These are phyloP conservation scores for Circinella umbellata DNA, from an alignment of 371 early-diverging fungal species.

Conservation along the genomic window DNA sequence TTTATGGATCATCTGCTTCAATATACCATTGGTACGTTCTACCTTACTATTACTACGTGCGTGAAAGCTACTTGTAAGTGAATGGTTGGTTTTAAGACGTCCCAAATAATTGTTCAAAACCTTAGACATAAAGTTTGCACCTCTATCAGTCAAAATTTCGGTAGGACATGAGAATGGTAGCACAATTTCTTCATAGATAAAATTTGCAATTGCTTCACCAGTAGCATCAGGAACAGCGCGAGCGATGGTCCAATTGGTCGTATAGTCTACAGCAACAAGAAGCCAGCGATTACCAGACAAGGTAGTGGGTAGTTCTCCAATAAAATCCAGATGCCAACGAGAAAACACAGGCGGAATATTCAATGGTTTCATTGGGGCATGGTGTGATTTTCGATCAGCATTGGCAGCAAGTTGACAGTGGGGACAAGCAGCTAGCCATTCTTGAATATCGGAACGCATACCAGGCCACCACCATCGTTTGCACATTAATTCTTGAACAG, in stretches of 20 bases:
- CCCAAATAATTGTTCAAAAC: constrained; percentile 13
- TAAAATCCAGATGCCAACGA: constrained; percentile 38
- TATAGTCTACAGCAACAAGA: constrained; percentile 41
- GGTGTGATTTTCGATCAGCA: constrained; percentile 12
- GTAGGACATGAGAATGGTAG: constrained; percentile 33
- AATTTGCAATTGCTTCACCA: constrained; percentile 34
- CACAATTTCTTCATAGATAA: constrained; percentile 39
- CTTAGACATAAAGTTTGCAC: constrained; percentile 33
- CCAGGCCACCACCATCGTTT: constrained; percentile 32
- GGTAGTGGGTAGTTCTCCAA: constrained; percentile 24
- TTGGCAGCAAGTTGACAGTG: constrained; percentile 24
- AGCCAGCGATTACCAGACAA: constrained; percentile 19
- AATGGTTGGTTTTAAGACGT: not conserved
- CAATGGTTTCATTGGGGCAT: constrained; percentile 16
- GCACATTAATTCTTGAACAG: constrained; percentile 16
- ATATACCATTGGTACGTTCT: constrained; percentile 22
- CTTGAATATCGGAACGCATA: constrained; percentile 18
- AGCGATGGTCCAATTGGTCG: constrained; percentile 43
- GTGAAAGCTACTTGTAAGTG: constrained; percentile 10
- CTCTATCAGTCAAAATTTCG: constrained; percentile 45
- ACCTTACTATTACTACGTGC: constrained; percentile 29
- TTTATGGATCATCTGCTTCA: constrained; percentile 22
- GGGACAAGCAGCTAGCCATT: constrained; percentile 15
- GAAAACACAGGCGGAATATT: constrained; percentile 15
- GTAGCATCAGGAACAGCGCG: constrained; percentile 37